Percentiles rank a stretch among this genome's conserved stretches.
These are phyloP conservation scores for Fusarium abutilonis DNA, from an alignment of 2,329 filamentous ascomycete genomes.

Conservation along the genomic window DNA sequence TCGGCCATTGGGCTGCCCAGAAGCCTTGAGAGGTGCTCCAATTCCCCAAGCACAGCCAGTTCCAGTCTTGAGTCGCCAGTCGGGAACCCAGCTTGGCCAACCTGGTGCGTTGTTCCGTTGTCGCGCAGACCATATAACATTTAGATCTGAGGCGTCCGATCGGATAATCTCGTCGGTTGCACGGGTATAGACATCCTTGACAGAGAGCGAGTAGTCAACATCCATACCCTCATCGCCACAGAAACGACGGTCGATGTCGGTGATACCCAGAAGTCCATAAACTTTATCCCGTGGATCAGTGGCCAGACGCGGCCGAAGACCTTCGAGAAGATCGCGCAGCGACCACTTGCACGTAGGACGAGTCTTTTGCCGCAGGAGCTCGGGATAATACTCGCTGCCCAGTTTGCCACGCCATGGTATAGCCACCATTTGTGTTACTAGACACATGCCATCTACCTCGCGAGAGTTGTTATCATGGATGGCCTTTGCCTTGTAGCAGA, in stretches of 20 bases:
- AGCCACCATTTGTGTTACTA: conserved; percentile 18
- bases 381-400: conserved; percentile 17
- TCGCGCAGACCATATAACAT: conserved; percentile 30
- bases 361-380: conserved; percentile 7
- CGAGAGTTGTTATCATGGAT: conserved; percentile 6
- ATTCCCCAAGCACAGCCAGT: conserved; percentile 33
- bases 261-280: conserved; percentile 29
- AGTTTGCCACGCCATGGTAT: conserved; percentile 20
- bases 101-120: conserved; percentile 12
- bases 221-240: not conserved
- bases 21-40: conserved; percentile 11
- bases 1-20: not conserved
- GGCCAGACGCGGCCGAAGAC: conserved; percentile 24
- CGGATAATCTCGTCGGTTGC: conserved; percentile 33
- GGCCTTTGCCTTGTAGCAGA: conserved; percentile 16
- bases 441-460: conserved; percentile 18
- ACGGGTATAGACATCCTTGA: conserved; percentile 20
- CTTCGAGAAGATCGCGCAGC: conserved; percentile 22
- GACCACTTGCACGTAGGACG: conserved; percentile 28
- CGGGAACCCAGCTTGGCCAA: conserved; percentile 39
- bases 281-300: conserved; percentile 35
- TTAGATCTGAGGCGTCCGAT: conserved; percentile 4
- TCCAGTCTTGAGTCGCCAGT: conserved; percentile 31
- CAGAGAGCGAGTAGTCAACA: conserved; percentile 25
- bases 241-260: conserved; percentile 12